A percentile compares a stretch with the other conserved stretches of the same genome.
Evolutionary conservation across 495 filamentous ascomycete genomes (phyloP).

Genomic region (Penicilliopsis zonata): DNA sequence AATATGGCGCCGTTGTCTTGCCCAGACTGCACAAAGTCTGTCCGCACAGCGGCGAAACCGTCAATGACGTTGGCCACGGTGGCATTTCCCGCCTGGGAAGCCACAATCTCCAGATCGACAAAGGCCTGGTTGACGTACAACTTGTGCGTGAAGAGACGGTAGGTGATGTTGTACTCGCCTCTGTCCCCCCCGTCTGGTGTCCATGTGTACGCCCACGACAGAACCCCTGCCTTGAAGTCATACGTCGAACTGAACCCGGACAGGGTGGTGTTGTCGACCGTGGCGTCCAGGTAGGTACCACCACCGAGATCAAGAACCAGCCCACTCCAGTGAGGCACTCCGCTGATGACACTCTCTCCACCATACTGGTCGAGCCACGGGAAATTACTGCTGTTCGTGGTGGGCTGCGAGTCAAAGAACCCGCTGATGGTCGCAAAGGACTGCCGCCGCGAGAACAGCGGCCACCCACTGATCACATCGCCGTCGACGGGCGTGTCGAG

Average conservation of each 20-base stretch:
- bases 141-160: conserved; percentile 50
- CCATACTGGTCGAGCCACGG: conserved; percentile 62
- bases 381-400: conserved; percentile 55
- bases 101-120: conserved; percentile 43
- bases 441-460: conserved; percentile 53
- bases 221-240: conserved; percentile 48
- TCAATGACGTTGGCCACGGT: conserved; percentile 48
- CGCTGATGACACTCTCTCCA: conserved; percentile 59
- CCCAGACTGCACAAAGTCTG: conserved; percentile 41
- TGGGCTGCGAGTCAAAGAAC: conserved; percentile 56
- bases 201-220: conserved; percentile 59
- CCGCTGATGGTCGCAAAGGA: conserved; percentile 65
- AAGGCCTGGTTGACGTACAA: conserved; percentile 49
- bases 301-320: conserved; percentile 46
- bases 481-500: conserved; percentile 37
- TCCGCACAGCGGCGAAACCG: conserved; percentile 45
- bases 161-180: conserved; percentile 41
- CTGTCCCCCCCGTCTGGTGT: conserved; percentile 35
- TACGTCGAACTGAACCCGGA: conserved; percentile 49
- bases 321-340: conserved; percentile 59
- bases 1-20: conserved; percentile 38
- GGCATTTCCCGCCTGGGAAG: conserved; percentile 32
- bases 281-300: conserved; percentile 45
- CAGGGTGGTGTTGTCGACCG: conserved; percentile 45
- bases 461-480: conserved; percentile 61